Base-by-base conservation (phyloP, 2,329 filamentous ascomycete species). In the Cercospora nicotianae region DNA sequence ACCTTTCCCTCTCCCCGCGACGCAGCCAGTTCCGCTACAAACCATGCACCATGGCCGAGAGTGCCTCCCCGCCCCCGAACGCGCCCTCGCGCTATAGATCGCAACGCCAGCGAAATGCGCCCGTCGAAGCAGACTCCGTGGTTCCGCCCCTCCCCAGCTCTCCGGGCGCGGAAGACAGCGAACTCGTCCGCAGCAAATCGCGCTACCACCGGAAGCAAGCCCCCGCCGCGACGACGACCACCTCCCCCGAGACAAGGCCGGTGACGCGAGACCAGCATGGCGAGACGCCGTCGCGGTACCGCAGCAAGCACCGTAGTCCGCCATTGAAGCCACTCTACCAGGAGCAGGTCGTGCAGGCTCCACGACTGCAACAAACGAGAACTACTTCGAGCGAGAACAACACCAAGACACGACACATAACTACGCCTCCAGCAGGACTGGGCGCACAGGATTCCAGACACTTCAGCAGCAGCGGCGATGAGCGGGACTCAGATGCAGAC, bases 121-220 rank as follows among this genome's bases (percentile, higher is more conserved):
- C 64, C 45, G 23, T 62, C 20, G 66, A 70, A 31, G 67, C 67
- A 26, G 45, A 57, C 36, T 23, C 51, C 10, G 36, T 61, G 7
- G 53, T 51, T 12, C 64, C 70, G 33, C 64, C 59, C 23, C 58
- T 63, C 48, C 66, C 70, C 28, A 68, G 60, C 36, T 66, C 65
- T 31, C 66, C 71, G 16, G 60, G 60, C 7, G 60, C 68, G 30
- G 67, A 66, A 31, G 72, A 73, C 53, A 73, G 72, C 13, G 66
- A 67, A 6, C 31, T 77, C 26, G 68, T 65, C 39, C 72, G 75
- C 42, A 76, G 73, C 69, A 74, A 73, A 63, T 77, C 76, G n/a
- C 71, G 76, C 16, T 78, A 78, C 61, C 74, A 68, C 28, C 71
- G 74, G 42, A 77, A 77, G 68, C 68, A 67, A 63, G 31, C 30